A percentile compares a stretch with the other conserved stretches of the same genome.
These are phyloP conservation scores for Leptomonas seymouri DNA, from an alignment of 208 protist genomes.

Conservation along the genomic window DNA sequence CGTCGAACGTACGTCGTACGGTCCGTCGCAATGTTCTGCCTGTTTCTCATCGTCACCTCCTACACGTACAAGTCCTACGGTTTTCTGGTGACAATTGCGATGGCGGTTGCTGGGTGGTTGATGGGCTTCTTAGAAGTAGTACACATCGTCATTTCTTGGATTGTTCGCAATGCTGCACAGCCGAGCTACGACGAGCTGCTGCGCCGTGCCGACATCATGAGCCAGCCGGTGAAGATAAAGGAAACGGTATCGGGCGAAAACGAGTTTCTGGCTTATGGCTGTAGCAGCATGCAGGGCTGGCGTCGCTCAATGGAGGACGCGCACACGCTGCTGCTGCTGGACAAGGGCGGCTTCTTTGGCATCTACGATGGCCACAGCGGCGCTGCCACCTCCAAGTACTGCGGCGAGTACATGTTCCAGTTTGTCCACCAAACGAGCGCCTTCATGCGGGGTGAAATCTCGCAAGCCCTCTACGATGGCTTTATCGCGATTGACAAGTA, in stretches of 20 bases:
- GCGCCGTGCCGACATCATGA: constrained; percentile 84
- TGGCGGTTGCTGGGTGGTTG: constrained; percentile 24
- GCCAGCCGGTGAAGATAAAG: constrained; percentile 85
- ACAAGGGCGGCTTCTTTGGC: constrained; percentile 86
- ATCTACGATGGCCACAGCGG: constrained; percentile 94
- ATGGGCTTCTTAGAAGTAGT: constrained; percentile 25
- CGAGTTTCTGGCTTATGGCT: constrained; percentile 61
- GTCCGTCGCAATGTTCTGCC: constrained; percentile 11
- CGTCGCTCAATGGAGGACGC: constrained; percentile 92
- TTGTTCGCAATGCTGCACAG: constrained; percentile 22
- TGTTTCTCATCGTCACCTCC: constrained; percentile 10
- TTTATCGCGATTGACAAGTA: constrained; percentile 88
- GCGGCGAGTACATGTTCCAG: constrained; percentile 75
- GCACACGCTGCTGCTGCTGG: constrained; percentile 74
- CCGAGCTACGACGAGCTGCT: constrained; percentile 69
- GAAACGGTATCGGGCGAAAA: constrained; percentile 69
- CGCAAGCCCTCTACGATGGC: constrained; percentile 80
- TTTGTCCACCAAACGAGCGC: constrained; percentile 68
- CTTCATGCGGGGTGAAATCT: constrained; percentile 60
- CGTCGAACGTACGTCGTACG: constrained; percentile 18
- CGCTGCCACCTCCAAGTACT: constrained; percentile 69
- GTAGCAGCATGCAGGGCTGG: constrained; percentile 92
- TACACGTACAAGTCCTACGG: constrained; percentile 29
- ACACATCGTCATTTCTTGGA: constrained; percentile 18
- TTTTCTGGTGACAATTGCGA: constrained; percentile 16